phyloP scores from a whole-genome alignment of 441 rosid genomes.

The Monsonia emarginata region DNA sequence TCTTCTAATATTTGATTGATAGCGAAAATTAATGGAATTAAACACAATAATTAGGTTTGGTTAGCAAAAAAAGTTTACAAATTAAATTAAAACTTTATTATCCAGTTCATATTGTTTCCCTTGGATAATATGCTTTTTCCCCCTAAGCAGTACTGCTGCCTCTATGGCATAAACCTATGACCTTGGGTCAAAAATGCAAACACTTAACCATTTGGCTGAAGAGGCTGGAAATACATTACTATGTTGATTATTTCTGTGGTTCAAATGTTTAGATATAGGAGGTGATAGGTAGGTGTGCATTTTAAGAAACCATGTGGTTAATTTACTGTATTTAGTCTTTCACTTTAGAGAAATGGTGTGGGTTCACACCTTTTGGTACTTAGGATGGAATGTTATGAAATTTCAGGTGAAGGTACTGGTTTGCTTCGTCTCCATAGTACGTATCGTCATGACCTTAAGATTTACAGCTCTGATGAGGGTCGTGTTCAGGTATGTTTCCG shows the following conservation, averaged over 20 bases:
- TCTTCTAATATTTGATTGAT: neutral
- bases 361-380: conserved; percentile 15
- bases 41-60: neutral
- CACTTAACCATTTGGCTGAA: too few species aligned
- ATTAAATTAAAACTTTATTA: too few species aligned
- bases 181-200: too few species aligned
- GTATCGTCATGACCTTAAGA: conserved; percentile 97
- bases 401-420: conserved; percentile 97
- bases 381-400: conserved; percentile 18
- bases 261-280: too few species aligned
- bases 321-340: neutral
- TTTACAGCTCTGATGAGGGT: conserved; percentile 99
- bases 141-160: neutral
- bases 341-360: too few species aligned
- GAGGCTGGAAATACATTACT: too few species aligned
- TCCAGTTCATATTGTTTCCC: too few species aligned
- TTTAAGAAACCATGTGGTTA: too few species aligned
- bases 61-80: neutral
- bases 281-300: too few species aligned
- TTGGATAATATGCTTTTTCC: too few species aligned
- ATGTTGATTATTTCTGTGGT: too few species aligned
- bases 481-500: conserved; percentile 77
- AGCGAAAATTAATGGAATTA: neutral
- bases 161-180: too few species aligned
- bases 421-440: conserved; percentile 99